These are phyloP conservation scores for Candida caryicola DNA, from an alignment of 805 yeast genomes.

Conservation along the genomic window DNA sequence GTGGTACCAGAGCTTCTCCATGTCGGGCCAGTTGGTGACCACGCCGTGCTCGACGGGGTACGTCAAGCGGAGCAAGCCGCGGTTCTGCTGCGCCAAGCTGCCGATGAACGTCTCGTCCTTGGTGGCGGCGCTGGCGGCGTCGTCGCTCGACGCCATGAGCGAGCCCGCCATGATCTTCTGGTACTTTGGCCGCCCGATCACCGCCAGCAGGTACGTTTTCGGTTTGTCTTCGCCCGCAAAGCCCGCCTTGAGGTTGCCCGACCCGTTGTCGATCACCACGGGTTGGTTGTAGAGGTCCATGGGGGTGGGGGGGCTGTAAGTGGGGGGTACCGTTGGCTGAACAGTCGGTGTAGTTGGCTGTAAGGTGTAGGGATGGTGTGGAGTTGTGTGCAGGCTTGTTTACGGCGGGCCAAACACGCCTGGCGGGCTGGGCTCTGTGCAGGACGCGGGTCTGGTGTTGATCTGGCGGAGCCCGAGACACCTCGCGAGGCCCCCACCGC, in stretches of 20 bases:
- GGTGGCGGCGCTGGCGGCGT: slow-evolving; percentile 5
- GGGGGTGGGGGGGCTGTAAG: not conserved
- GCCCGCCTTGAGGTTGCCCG: slow-evolving; percentile 83
- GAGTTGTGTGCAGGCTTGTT: too few relatives aligned
- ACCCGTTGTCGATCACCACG: slow-evolving; percentile 57
- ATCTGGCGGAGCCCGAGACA: too few relatives aligned
- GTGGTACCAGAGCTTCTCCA: slow-evolving; percentile 79
- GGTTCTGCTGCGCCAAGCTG: slow-evolving; percentile 61
- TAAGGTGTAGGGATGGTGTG: too few relatives aligned
- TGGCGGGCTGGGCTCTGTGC: too few relatives aligned
- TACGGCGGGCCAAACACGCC: too few relatives aligned
- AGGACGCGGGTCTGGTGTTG: too few relatives aligned
- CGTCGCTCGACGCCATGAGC: slow-evolving; percentile 16
- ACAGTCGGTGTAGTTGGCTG: too few relatives aligned
- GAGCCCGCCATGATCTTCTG: slow-evolving; percentile 71
- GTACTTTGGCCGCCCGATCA: slow-evolving; percentile 83
- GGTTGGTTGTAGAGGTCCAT: slow-evolving; percentile 42
- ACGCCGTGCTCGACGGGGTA: slow-evolving; percentile 82
- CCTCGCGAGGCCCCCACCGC: too few relatives aligned
- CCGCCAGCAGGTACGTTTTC: slow-evolving; percentile 55
- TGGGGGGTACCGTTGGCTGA: too few relatives aligned
- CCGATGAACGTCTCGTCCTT: slow-evolving; percentile 71
- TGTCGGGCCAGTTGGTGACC: slow-evolving; percentile 78
- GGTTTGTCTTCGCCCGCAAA: slow-evolving; percentile 92
- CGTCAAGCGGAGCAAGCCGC: slow-evolving; percentile 70